Base-by-base conservation (phyloP, 345 rosid genomes). In the Isatis tinctoria region DNA sequence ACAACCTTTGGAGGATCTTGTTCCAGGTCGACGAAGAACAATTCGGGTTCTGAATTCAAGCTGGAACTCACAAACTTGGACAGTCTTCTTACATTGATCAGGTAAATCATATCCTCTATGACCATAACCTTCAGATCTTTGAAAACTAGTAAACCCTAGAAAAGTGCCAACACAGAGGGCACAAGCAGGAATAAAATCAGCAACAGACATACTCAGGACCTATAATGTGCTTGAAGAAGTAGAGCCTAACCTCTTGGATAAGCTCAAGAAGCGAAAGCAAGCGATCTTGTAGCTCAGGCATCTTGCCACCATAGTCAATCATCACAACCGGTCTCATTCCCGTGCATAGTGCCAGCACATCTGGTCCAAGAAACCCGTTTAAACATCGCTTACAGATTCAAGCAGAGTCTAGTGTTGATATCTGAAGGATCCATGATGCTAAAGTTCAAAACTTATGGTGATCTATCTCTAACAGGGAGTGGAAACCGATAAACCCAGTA, bases 281-380 rank as follows among this genome's bases (percentile, higher is more conserved):
- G 48, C 76, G 84, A 12, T 85, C 83, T 69, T 91, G 96, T 33
- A 94, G 76, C 81, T 89, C 91, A 37, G 98, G 98, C 85, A 94
- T 66, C 87, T 86, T 94, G 27, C 97, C 98, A 69, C 96, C 98
- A 74, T 94, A 91, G 67, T 94, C 98, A 45, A 91, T 83, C 98
- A 94, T 91, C 60, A 90, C 85, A 59, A 90, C 96, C 3, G 97
- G 92, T 75, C 98, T 91, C 93, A 94, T 84, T 59, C 85, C 84
- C 1, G 89, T 77, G 79, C 91, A 84, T 73, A 94, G 70, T 6
- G 93, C 97, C 43, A 90, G 77, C 53, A 87, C 72, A 88, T 94
- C 96, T 90, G 90, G 63, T 66, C 59, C 73, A 79, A 14, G n/a
- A 64, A 73, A 27, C 39, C 24, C 60, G 16, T 18, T 62, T 51